Evolutionary conservation across 441 rosid species (phyloP).

Genomic region (Cnidoscolus chayamansa): DNA sequence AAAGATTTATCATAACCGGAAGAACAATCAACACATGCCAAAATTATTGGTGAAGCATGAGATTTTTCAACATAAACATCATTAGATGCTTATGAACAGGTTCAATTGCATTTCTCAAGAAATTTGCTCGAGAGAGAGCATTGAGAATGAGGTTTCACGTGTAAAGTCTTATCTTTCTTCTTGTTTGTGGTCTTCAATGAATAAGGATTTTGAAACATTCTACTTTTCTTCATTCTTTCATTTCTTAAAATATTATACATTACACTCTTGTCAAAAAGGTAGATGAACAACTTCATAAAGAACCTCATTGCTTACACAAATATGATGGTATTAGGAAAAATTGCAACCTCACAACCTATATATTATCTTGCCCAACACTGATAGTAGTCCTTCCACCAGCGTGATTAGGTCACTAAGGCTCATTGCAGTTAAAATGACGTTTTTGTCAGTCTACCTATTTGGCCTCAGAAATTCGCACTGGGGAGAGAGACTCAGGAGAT

Average conservation of each 20-base stretch:
- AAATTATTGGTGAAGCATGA: background rate
- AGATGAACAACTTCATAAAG: background rate
- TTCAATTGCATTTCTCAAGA: background rate
- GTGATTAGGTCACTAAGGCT: background rate
- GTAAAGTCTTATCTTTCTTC: background rate
- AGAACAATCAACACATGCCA: background rate
- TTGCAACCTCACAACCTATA: background rate
- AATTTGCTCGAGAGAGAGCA: background rate
- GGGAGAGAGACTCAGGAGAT: background rate
- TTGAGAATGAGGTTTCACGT: background rate
- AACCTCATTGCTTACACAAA: background rate
- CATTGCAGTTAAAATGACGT: background rate
- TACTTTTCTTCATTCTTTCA: background rate
- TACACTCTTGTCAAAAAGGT: background rate
- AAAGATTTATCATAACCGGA: background rate
- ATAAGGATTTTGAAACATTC: slow-evolving; percentile 2
- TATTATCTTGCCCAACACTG: background rate
- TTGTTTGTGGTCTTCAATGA: background rate
- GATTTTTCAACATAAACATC: background rate
- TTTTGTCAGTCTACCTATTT: background rate
- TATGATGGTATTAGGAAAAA: too few species aligned
- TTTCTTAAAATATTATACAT: background rate
- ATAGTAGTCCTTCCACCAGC: background rate
- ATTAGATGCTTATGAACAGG: background rate
- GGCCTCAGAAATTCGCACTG: background rate